Conservation (phyloP, 176 grass and related monocot genomes). For the Triticum timopheevii region DNA sequence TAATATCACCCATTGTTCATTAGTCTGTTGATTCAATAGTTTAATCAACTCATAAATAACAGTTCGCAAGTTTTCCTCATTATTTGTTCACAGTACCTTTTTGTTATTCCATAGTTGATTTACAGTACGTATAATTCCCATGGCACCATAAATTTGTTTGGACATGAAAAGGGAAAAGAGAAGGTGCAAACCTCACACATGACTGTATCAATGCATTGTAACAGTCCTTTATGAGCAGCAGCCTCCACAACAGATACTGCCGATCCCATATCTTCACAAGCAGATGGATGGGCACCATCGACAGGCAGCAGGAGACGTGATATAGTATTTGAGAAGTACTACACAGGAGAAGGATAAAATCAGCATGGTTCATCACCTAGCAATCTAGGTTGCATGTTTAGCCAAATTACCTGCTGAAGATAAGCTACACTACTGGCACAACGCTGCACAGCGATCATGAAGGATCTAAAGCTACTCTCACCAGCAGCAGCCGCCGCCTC, state of each 20-base stretch:
- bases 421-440: conserved; percentile 92
- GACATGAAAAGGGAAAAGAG: background rate
- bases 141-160: background rate
- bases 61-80: background rate
- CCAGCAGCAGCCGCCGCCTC: conserved; percentile 83
- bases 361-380: conserved; percentile 20
- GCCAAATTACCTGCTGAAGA: conserved; percentile 86
- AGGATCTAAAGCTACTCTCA: conserved; percentile 91
- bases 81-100: background rate
- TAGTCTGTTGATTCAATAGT: background rate
- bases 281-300: conserved; percentile 78
- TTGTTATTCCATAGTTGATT: background rate
- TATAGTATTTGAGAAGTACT: conserved; percentile 99
- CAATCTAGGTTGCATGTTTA: conserved; percentile 35
- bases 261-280: conserved; percentile 95
- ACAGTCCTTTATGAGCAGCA: conserved; percentile 90
- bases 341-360: conserved; percentile 22
- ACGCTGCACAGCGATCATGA: conserved; percentile 96
- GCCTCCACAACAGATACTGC: conserved; percentile 93
- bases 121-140: background rate
- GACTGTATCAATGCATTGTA: conserved; percentile 96
- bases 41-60: conserved; percentile 12
- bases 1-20: background rate
- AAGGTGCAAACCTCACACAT: conserved; percentile 80
- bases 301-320: conserved; percentile 87